Conservation (phyloP, 73 alveolate species). For the Paramecium sonneborni region DNA sequence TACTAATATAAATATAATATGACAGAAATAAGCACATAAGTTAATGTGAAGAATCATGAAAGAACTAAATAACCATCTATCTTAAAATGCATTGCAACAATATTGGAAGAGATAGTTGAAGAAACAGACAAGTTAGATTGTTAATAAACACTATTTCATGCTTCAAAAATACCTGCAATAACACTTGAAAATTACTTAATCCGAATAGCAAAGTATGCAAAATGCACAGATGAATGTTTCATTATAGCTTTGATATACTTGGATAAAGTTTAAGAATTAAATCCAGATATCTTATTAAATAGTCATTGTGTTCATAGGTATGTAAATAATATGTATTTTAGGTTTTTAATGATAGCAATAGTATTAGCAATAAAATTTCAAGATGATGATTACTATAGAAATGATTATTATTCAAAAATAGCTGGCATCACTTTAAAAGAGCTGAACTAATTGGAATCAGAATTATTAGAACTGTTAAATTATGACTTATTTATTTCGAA, state of each 20-base stretch:
- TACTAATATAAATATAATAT: neutral
- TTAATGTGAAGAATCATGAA: slow-evolving; percentile 5
- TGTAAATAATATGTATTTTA: neutral
- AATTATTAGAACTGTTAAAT: neutral
- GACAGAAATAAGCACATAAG: neutral
- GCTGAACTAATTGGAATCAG: neutral
- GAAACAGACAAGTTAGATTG: slow-evolving; percentile 38
- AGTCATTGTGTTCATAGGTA: slow-evolving; percentile 35
- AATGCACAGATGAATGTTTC: slow-evolving; percentile 19
- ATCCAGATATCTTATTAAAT: slow-evolving; percentile 8
- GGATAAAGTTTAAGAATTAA: slow-evolving; percentile 16
- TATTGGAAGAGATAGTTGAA: neutral
- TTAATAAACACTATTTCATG: neutral
- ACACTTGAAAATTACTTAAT: neutral
- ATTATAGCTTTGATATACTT: neutral
- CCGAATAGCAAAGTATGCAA: slow-evolving; percentile 22
- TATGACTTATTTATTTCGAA: neutral
- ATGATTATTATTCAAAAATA: slow-evolving; percentile 28
- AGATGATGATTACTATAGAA: slow-evolving; percentile 28
- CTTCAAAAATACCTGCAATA: slow-evolving; percentile 23
- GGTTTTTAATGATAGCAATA: slow-evolving; percentile 2
- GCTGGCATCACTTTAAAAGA: slow-evolving; percentile 37
- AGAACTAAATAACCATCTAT: neutral
- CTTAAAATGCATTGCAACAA: slow-evolving; percentile 22
- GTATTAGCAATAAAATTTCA: slow-evolving; percentile 20